Percentiles rank a stretch among this genome's conserved stretches.
Conservation (phyloP, 202 grass and related monocot genomes). For the Bolboschoenoplectus hybrid region DNA sequence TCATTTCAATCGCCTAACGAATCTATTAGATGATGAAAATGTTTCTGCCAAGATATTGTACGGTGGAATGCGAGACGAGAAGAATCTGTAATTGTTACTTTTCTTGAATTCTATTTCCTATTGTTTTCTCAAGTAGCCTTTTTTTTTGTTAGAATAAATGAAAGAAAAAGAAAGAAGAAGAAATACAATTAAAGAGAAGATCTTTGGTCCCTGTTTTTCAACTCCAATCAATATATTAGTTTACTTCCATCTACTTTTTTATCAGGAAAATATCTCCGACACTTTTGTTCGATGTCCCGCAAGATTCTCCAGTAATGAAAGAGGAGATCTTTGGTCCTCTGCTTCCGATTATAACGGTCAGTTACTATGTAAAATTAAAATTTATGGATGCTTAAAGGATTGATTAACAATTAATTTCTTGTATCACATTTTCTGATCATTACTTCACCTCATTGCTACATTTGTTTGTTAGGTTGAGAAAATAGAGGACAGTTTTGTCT, state of each 20-base stretch:
- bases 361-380: not conserved
- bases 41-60: slow-evolving; percentile 38
- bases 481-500: slow-evolving; percentile 72
- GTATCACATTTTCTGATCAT: not conserved
- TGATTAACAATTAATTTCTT: not conserved
- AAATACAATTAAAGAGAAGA: not conserved
- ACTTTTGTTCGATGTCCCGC: slow-evolving; percentile 39
- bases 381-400: not conserved
- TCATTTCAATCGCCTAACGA: slow-evolving; percentile 43
- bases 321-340: slow-evolving; percentile 44
- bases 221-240: not conserved
- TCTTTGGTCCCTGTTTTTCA: not conserved
- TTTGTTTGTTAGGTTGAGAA: slow-evolving; percentile 59
- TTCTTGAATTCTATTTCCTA: not conserved
- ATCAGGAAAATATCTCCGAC: slow-evolving; percentile 42
- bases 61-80: slow-evolving; percentile 43
- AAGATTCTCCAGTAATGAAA: slow-evolving; percentile 41
- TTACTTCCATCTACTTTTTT: not conserved
- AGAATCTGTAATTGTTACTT: slow-evolving; percentile 40
- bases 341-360: slow-evolving; percentile 39
- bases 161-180: not conserved
- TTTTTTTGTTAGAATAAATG: not conserved
- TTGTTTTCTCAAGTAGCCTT: not conserved
- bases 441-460: not conserved
- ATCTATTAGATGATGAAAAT: slow-evolving; percentile 45